A percentile compares a stretch with the other conserved stretches of the same genome.
These are phyloP conservation scores for Gleditsia sinensis DNA, from an alignment of 306 rosid genomes.

Conservation along the genomic window DNA sequence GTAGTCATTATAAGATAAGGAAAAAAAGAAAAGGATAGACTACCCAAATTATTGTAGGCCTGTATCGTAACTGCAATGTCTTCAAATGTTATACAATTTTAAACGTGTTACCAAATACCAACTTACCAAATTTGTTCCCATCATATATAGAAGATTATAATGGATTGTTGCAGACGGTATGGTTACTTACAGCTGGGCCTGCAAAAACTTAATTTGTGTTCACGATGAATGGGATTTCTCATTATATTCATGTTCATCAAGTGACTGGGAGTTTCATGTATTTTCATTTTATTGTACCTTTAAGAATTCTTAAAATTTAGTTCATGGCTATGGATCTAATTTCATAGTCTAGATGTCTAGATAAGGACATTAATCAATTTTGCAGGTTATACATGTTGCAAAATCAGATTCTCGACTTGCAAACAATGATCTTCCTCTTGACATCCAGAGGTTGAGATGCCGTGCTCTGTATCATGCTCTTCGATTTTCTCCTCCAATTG, in stretches of 20 bases:
- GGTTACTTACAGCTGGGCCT: neutral
- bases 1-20: neutral
- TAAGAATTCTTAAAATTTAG: constrained; percentile 5
- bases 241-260: neutral
- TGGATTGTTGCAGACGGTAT: neutral
- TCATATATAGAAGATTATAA: neutral
- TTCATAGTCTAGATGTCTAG: constrained; percentile 20
- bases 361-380: constrained; percentile 34
- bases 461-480: constrained; percentile 87
- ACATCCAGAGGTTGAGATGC: constrained; percentile 89
- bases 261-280: constrained; percentile 16
- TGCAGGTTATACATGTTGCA: constrained; percentile 86
- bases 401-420: constrained; percentile 96
- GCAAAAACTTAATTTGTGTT: constrained; percentile 15
- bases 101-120: constrained; percentile 13
- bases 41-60: neutral
- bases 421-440: constrained; percentile 85
- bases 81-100: neutral
- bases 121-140: too few relatives aligned
- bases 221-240: constrained; percentile 21
- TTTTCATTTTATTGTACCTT: constrained; percentile 32
- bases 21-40: neutral
- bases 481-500: constrained; percentile 82
- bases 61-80: neutral
- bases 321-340: constrained; percentile 17